Percentiles rank a stretch among this genome's conserved stretches.
Conservation (phyloP, 495 filamentous ascomycete species). For the Xylaria sp. region DNA sequence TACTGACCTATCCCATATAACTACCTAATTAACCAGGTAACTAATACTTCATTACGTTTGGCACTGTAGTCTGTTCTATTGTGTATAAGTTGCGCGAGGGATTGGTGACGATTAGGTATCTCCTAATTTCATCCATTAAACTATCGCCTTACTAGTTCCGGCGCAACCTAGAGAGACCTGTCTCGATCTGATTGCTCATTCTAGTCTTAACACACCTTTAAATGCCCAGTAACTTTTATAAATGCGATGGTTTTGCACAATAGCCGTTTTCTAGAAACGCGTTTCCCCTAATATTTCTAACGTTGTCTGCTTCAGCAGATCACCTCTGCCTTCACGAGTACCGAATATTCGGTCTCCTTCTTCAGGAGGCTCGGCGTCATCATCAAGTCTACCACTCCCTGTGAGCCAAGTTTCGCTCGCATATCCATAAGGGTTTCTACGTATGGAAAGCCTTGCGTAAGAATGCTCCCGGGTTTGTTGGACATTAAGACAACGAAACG, state of each 20-base stretch:
- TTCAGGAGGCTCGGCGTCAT: slow-evolving; percentile 39
- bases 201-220: background rate
- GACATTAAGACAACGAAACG: slow-evolving; percentile 34
- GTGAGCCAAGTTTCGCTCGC: slow-evolving; percentile 25
- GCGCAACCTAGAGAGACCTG: background rate
- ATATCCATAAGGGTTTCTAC: slow-evolving; percentile 34
- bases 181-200: slow-evolving; percentile 14
- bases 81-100: background rate
- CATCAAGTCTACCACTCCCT: slow-evolving; percentile 36
- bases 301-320: slow-evolving; percentile 29
- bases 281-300: background rate
- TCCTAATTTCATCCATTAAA: background rate
- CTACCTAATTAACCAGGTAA: background rate
- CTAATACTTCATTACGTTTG: background rate
- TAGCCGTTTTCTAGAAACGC: background rate
- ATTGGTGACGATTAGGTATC: background rate
- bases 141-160: background rate
- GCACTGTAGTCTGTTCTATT: background rate
- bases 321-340: slow-evolving; percentile 41
- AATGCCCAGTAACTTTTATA: background rate
- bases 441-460: slow-evolving; percentile 34
- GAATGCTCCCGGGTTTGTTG: slow-evolving; percentile 33
- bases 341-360: slow-evolving; percentile 34
- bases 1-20: background rate
- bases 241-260: background rate